Evolutionary conservation across 176 grass and related monocot genomes (phyloP), one percentile per base, ranked within the genome.

Genomic region (Coix lacrymajobi): DNA sequence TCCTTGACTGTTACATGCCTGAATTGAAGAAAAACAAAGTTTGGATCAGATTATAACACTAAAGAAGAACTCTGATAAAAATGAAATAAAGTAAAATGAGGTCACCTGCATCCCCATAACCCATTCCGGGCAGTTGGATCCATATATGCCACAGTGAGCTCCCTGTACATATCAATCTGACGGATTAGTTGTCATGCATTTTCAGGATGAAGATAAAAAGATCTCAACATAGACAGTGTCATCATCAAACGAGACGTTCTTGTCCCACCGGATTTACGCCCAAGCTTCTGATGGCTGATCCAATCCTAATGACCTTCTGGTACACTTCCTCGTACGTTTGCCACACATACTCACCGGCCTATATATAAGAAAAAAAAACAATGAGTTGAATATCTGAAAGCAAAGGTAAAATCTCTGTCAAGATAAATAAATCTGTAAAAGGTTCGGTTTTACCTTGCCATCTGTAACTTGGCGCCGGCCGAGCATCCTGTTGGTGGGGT

Each of bases 51-150:
- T 86, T 6, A 11, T 49, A 24, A 7, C 33, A 31, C 10, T 56
- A 36, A 3, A 49, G 43, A 80, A 64, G 1, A 61, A 62, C 8
- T 48, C 15, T 52, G 60, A 56, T 15, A 8, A 28, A 14, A 30
- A 33, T 24, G 20, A 45, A 80, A 28, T 62, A 4, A 62, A 62
- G 15, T 30, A 69, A 7, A 77, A 68, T 56, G 64, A 60, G 31
- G 22, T 62, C 79, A 98, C 96, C 92, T 95, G 86, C 96, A 98
- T 98, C 62, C 90, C 66, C 82, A 93, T 98, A 73, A 98, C 87
- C 96, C 96, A 98, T 93, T 98, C 92, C 32, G 96, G 90, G 73
- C 92, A 91, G 87, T 98, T 98, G 52, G 90, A 89, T 84, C 96
- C 96, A 86, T 95, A 98, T 77, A 98, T 98, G 58, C 89, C 96